A percentile compares a stretch with the other conserved stretches of the same genome.
phyloP scores from a whole-genome alignment of 257 asterid genomes.

The Lycium ferocissimum region DNA sequence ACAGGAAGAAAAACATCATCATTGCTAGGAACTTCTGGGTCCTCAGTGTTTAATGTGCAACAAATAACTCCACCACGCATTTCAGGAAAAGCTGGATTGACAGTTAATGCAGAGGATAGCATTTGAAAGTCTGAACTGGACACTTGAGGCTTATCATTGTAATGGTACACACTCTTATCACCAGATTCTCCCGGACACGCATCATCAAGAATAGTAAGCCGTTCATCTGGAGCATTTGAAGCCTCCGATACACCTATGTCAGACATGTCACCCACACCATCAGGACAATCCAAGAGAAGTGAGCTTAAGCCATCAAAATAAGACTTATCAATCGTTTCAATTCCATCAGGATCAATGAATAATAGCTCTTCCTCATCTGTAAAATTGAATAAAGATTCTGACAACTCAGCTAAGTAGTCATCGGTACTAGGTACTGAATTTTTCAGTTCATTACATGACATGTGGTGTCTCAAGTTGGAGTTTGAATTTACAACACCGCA shows the following conservation, averaged over 20 bases:
- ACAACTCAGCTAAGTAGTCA: slow-evolving; percentile 50
- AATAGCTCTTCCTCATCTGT: slow-evolving; percentile 54
- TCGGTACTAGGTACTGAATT: slow-evolving; percentile 50
- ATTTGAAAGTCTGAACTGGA: slow-evolving; percentile 43
- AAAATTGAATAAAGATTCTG: slow-evolving; percentile 49
- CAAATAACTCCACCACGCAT: slow-evolving; percentile 69
- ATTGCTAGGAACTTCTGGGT: slow-evolving; percentile 75
- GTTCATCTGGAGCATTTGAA: slow-evolving; percentile 40
- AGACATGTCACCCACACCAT: slow-evolving; percentile 37
- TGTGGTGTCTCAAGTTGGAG: slow-evolving; percentile 38
- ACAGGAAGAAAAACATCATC: slow-evolving; percentile 87
- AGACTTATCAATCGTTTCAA: slow-evolving; percentile 50
- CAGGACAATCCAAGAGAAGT: slow-evolving; percentile 65
- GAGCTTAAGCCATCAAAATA: slow-evolving; percentile 59
- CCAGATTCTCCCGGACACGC: slow-evolving; percentile 31
- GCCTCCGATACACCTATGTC: slow-evolving; percentile 38
- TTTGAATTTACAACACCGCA: slow-evolving; percentile 32
- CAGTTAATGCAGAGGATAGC: slow-evolving; percentile 45
- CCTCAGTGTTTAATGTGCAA: slow-evolving; percentile 75
- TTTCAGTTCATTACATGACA: slow-evolving; percentile 27
- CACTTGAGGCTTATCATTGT: slow-evolving; percentile 35
- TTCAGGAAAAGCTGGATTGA: slow-evolving; percentile 55
- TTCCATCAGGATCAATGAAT: slow-evolving; percentile 47
- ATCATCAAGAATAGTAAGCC: slow-evolving; percentile 34
- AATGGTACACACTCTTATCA: slow-evolving; percentile 34